Conservation (phyloP, 225 moss, liverwort and hornwort species). For the Anthoceros angustus region DNA sequence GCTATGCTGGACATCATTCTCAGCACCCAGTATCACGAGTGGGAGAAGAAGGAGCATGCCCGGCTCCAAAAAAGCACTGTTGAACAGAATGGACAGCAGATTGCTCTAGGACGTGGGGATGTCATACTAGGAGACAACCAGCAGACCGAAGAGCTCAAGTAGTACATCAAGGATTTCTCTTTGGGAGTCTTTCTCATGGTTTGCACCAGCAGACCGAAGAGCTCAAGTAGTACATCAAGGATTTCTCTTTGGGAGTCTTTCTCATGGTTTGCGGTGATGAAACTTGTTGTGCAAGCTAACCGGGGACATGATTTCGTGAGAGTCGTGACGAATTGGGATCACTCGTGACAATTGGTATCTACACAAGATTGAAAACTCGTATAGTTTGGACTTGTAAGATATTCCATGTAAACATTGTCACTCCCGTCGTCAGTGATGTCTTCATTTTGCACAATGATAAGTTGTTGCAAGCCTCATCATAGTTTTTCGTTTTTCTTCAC, state of each 20-base stretch:
- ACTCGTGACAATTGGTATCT: too few species aligned
- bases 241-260: not conserved
- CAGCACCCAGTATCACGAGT: not conserved
- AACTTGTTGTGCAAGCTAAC: not conserved
- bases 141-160: not conserved
- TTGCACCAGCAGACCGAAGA: not conserved
- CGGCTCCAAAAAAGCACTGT: not conserved
- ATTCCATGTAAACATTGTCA: too few species aligned
- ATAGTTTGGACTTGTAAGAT: too few species aligned
- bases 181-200: not conserved
- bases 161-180: not conserved
- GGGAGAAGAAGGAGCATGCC: not conserved
- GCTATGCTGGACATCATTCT: constrained; percentile 68
- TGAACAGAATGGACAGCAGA: not conserved
- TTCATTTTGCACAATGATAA: too few species aligned
- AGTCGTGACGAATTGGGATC: too few species aligned
- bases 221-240: not conserved
- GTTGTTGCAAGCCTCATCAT: too few species aligned
- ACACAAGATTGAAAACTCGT: too few species aligned
- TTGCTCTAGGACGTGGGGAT: not conserved
- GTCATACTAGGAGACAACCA: not conserved
- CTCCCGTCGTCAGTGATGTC: too few species aligned
- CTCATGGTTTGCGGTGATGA: not conserved
- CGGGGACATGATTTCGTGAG: not conserved
- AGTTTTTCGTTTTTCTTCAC: too few species aligned